phyloP scores from a whole-genome alignment of 345 rosid species.

The Corchorus olitorius region DNA sequence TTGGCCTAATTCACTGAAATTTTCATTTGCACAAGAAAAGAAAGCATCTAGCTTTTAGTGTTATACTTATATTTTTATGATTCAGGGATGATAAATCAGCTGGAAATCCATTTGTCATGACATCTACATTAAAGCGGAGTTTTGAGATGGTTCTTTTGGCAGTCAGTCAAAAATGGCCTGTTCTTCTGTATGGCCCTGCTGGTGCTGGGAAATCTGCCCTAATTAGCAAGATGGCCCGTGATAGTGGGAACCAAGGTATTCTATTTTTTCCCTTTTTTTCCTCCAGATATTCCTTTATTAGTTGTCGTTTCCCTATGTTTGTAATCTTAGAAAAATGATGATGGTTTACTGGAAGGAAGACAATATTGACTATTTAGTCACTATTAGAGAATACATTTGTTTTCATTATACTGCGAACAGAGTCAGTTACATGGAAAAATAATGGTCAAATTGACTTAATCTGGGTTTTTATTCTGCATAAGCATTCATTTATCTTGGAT shows the following conservation, averaged over 20 bases:
- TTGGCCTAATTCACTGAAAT: constrained; percentile 23
- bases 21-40: constrained; percentile 7
- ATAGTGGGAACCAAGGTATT: constrained; percentile 73
- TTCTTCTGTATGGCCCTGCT: constrained; percentile 87
- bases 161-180: constrained; percentile 88
- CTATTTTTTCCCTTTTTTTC: neutral
- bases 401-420: neutral
- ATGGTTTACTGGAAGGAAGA: neutral
- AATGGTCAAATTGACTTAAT: neutral
- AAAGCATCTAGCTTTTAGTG: constrained; percentile 5
- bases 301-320: too few relatives aligned
- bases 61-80: constrained; percentile 22
- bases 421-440: neutral
- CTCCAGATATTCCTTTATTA: too few relatives aligned
- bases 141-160: constrained; percentile 83
- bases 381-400: neutral
- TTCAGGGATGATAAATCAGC: constrained; percentile 57
- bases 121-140: constrained; percentile 58
- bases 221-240: constrained; percentile 67
- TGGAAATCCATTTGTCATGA: constrained; percentile 63
- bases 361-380: neutral
- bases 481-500: neutral
- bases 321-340: neutral
- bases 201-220: constrained; percentile 96
- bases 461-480: neutral